Evolutionary conservation across 441 rosid genomes (phyloP).

Genomic region (California macrophylla): DNA sequence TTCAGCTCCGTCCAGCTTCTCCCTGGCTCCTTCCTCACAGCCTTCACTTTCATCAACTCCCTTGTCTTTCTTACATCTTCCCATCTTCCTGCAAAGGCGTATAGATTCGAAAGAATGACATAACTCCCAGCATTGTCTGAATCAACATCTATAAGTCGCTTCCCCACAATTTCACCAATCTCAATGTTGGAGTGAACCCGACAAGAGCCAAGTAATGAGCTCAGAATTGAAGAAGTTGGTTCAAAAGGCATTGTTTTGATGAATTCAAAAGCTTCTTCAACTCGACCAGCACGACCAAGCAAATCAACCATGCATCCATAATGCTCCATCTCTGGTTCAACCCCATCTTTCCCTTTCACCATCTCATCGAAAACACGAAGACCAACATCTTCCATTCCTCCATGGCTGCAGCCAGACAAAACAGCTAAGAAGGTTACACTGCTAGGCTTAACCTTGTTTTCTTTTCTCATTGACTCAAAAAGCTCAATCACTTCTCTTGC

Average conservation of each 20-base stretch:
- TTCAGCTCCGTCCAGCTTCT: slow-evolving; percentile 55
- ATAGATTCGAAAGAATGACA: slow-evolving; percentile 54
- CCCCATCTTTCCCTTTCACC: slow-evolving; percentile 29
- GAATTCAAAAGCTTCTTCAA: slow-evolving; percentile 44
- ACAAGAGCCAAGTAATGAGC: slow-evolving; percentile 59
- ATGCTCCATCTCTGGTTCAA: slow-evolving; percentile 44
- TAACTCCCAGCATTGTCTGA: slow-evolving; percentile 63
- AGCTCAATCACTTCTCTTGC: slow-evolving; percentile 46
- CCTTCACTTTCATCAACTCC: slow-evolving; percentile 44
- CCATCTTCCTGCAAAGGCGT: slow-evolving; percentile 59
- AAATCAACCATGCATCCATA: slow-evolving; percentile 57
- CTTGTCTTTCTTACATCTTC: slow-evolving; percentile 48
- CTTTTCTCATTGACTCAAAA: slow-evolving; percentile 41
- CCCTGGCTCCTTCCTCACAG: slow-evolving; percentile 57
- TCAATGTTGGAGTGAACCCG: slow-evolving; percentile 50
- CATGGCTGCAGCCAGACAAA: slow-evolving; percentile 66
- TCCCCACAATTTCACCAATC: slow-evolving; percentile 46
- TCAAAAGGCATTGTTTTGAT: slow-evolving; percentile 42
- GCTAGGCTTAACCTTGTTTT: slow-evolving; percentile 43
- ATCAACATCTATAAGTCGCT: slow-evolving; percentile 42
- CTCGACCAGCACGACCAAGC: slow-evolving; percentile 62
- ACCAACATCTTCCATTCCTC: slow-evolving; percentile 54
- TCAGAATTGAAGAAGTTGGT: slow-evolving; percentile 52
- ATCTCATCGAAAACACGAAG: slow-evolving; percentile 35
- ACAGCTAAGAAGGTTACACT: slow-evolving; percentile 50